Evolutionary conservation across 495 filamentous ascomycete species (phyloP).

Genomic region (Apiosordaria backusii): DNA sequence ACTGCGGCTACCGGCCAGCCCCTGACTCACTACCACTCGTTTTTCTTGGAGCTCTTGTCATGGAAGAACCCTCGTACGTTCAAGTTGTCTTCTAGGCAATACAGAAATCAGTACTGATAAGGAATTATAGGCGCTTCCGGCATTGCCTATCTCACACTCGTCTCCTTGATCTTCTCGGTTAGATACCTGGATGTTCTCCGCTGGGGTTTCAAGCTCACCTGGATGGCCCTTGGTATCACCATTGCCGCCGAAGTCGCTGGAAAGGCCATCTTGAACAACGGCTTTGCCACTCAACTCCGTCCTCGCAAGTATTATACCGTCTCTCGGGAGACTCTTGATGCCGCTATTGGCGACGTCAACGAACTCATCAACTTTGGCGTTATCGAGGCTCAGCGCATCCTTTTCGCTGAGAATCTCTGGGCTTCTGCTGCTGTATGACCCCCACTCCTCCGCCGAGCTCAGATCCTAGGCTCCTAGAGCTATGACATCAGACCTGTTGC

Average conservation of each 20-base stretch:
- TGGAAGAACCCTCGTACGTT: conserved; percentile 54
- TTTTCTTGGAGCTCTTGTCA: conserved; percentile 83
- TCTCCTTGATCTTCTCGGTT: conserved; percentile 80
- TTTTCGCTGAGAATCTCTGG: conserved; percentile 90
- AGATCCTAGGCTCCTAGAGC: conserved; percentile 8
- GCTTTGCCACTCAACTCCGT: conserved; percentile 80
- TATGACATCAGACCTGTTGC: conserved; percentile 13
- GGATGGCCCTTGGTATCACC: conserved; percentile 61
- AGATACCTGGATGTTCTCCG: conserved; percentile 87
- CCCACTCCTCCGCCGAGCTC: conserved; percentile 1
- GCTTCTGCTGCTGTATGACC: conserved; percentile 73
- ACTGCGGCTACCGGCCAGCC: conserved; percentile 79
- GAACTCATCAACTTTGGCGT: conserved; percentile 96
- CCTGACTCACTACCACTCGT: conserved; percentile 92
- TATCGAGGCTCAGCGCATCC: conserved; percentile 89
- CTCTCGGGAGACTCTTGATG: conserved; percentile 76
- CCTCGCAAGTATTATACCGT: conserved; percentile 91
- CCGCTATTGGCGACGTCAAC: conserved; percentile 75
- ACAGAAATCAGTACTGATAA: conserved; percentile 43
- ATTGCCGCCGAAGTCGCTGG: conserved; percentile 73
- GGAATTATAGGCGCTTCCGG: conserved; percentile 65
- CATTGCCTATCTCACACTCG: conserved; percentile 70
- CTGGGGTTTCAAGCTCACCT: conserved; percentile 83
- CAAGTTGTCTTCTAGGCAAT: conserved; percentile 37
- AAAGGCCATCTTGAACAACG: conserved; percentile 68